phyloP scores from a whole-genome alignment of 495 filamentous ascomycete species.

The Delitschia confertaspora region DNA sequence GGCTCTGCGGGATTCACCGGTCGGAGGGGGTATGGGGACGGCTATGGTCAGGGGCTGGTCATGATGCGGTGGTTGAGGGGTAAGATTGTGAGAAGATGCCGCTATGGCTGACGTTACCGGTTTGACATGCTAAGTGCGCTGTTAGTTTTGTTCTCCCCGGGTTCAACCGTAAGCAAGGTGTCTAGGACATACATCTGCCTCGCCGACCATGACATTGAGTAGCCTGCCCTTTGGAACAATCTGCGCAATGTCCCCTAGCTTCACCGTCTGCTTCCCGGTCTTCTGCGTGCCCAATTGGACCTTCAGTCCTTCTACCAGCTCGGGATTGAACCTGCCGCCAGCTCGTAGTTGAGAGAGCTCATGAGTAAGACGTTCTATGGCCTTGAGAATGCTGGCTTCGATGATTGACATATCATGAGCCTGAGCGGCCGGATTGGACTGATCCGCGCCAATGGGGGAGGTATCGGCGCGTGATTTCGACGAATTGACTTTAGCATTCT shows the following conservation, averaged over 20 bases:
- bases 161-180: not conserved
- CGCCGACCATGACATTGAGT: constrained; percentile 55
- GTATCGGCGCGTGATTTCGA: constrained; percentile 21
- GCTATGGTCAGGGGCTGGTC: constrained; percentile 62
- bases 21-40: constrained; percentile 61
- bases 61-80: constrained; percentile 54
- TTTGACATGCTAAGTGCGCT: constrained; percentile 49
- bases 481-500: constrained; percentile 33
- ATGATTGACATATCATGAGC: constrained; percentile 62
- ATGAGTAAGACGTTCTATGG: constrained; percentile 49
- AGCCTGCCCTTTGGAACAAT: constrained; percentile 63
- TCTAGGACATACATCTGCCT: constrained; percentile 46
- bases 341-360: constrained; percentile 57
- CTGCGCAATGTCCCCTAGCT: constrained; percentile 64
- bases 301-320: constrained; percentile 54
- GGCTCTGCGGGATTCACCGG: constrained; percentile 49
- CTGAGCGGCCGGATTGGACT: constrained; percentile 37
- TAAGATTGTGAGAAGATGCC: constrained; percentile 57
- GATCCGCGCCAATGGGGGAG: constrained; percentile 6
- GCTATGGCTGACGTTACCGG: constrained; percentile 63
- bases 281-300: constrained; percentile 42
- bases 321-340: constrained; percentile 61
- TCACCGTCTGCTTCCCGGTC: constrained; percentile 39
- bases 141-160: not conserved
- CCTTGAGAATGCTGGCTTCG: constrained; percentile 47